These are phyloP conservation scores for Globisporangium paddicum DNA, from an alignment of 352 stramenopile species.

Conservation along the genomic window DNA sequence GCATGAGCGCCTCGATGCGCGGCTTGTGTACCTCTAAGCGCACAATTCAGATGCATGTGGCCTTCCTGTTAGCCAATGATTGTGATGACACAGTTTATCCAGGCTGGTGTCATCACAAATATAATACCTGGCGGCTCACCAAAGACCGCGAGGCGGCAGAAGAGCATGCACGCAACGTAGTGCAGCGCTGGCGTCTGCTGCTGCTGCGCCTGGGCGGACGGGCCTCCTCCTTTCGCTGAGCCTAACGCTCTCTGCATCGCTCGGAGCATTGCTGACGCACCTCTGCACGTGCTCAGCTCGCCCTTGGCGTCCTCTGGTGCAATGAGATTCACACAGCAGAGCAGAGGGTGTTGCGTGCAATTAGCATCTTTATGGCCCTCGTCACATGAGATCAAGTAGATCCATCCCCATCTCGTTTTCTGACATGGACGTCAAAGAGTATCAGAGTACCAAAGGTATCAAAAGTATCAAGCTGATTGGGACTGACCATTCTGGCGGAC, in stretches of 20 bases:
- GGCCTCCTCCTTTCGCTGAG: conserved; percentile 8
- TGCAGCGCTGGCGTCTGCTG: conserved; percentile 19
- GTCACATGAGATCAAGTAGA: background rate
- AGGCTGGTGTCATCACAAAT: too few relatives aligned
- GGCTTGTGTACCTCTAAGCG: conserved; percentile 15
- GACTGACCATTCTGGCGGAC: conserved; percentile 38
- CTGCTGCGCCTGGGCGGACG: background rate
- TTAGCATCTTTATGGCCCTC: too few relatives aligned
- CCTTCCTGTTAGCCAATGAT: too few relatives aligned
- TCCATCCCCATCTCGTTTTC: too few relatives aligned
- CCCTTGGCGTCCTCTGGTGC: conserved; percentile 43
- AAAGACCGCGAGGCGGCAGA: conserved; percentile 32
- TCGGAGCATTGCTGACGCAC: background rate
- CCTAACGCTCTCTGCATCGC: background rate
- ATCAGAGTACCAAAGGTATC: background rate
- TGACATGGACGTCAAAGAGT: background rate
- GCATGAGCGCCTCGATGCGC: conserved; percentile 30
- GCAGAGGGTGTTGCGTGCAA: too few relatives aligned
- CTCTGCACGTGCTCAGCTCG: conserved; percentile 21
- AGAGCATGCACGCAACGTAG: conserved; percentile 49
- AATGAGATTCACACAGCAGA: too few relatives aligned
- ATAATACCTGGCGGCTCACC: conserved; percentile 18
- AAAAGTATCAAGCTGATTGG: background rate
- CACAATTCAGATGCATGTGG: too few relatives aligned
- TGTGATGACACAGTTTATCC: too few relatives aligned